phyloP scores from a whole-genome alignment of 176 grass and related monocot species.

The Raddia guianensis region DNA sequence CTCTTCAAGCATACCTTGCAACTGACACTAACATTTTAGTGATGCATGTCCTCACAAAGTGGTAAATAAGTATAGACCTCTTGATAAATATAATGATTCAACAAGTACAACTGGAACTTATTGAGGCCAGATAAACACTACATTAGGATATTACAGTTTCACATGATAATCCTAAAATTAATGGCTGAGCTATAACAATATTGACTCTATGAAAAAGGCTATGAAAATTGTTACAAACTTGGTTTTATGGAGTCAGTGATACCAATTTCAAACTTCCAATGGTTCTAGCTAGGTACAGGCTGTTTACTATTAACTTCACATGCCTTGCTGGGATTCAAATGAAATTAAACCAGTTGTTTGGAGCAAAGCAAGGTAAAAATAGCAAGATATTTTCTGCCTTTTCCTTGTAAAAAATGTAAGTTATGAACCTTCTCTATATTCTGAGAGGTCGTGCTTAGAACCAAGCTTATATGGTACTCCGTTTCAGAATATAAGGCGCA shows the following conservation, averaged over 20 bases:
- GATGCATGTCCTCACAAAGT: background rate
- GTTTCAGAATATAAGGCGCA: no score
- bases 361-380: background rate
- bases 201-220: background rate
- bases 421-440: background rate
- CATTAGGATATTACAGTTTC: background rate
- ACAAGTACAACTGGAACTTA: background rate
- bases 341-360: background rate
- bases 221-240: background rate
- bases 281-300: background rate
- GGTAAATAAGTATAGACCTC: slow-evolving; percentile 20
- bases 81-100: background rate
- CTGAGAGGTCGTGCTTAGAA: background rate
- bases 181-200: background rate
- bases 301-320: background rate
- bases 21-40: background rate
- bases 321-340: background rate
- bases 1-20: slow-evolving; percentile 1
- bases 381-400: background rate
- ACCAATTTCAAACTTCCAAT: background rate
- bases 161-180: slow-evolving; percentile 1
- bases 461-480: background rate
- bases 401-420: background rate
- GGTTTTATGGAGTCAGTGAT: background rate
- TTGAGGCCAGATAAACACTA: background rate